Conservation (phyloP, 345 rosid genomes). For the Pistacia atlantica region DNA sequence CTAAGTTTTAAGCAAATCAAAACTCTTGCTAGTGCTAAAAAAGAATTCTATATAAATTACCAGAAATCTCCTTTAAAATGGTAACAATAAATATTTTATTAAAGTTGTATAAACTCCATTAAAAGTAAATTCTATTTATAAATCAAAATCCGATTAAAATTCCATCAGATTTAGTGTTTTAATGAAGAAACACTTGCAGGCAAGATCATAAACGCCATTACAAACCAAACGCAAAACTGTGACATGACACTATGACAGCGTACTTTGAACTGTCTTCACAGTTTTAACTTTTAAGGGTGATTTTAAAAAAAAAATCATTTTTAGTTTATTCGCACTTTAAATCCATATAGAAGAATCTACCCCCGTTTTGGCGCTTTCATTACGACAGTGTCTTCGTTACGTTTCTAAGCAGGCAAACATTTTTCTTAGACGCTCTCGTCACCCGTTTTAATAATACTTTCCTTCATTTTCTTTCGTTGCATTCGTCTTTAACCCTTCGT, state of each 20-base stretch:
- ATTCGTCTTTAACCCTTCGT: neutral
- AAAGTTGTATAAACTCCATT: too few species aligned
- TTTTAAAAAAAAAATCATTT: neutral
- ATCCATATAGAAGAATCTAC: neutral
- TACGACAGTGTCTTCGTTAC: neutral
- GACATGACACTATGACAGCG: neutral
- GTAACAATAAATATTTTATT: too few species aligned
- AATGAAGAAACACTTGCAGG: neutral
- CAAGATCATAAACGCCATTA: neutral
- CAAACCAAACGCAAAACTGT: neutral
- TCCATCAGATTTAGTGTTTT: too few species aligned
- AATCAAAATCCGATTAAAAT: too few species aligned
- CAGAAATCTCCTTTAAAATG: too few species aligned
- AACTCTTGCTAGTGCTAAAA: too few species aligned
- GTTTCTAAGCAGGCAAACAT: neutral
- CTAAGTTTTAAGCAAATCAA: too few species aligned
- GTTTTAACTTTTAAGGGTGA: neutral
- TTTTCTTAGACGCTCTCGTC: neutral
- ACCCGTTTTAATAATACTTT: too few species aligned
- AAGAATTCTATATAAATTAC: too few species aligned
- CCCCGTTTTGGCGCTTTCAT: constrained; percentile 10
- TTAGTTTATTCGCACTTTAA: too few species aligned
- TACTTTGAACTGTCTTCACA: neutral
- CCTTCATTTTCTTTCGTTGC: neutral
- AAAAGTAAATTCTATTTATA: too few species aligned